Base-by-base conservation (phyloP, 148 eudicot species). In the Beta vulgaris region DNA sequence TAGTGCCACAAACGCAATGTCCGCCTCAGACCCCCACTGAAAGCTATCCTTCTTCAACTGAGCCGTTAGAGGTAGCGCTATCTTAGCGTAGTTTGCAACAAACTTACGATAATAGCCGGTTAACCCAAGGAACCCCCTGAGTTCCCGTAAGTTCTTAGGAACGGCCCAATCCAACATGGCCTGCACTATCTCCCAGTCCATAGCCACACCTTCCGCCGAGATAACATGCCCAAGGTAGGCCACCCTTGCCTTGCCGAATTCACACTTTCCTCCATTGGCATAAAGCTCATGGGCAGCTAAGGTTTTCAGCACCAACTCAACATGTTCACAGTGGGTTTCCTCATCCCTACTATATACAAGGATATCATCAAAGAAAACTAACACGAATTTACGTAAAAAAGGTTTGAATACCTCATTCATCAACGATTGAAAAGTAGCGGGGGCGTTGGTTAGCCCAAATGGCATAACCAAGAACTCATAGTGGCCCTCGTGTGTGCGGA, bases 381-480 rank as follows among this genome's bases (percentile, higher is more conserved):
- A 23, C 14, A 57, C 43, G 8, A 3, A 57, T 7, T 18, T 49
- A 1, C 59, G 28, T 3, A 54, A 11, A 23, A n/a, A 54, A 2
- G 59, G 59, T 5, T 23, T n/a, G 29, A 54, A 54, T 6, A n/a
- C 12, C 4, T 54, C 9, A n/a, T 66, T 39, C 70, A 66, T 39
- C 16, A 66, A 3, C 1, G 49, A 6, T 7, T 66, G 70, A 28
- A 39, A 39, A 3, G 70, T 66, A 10, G 70, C 26, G 7, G 70
- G 70, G 9, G 70, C 31, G 28, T 66, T 40, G 19, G 48, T 39
- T 3, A 39, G 43, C 43, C 64, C 64, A 14, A 60, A 60, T 0
- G 64, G 64, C 64, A 60, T 60, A 12, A 21, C 70, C 1, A 66
- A 7, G 32, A 39, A 66, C 18, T 39, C 70, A 66, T 66, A 66